Base-by-base conservation (phyloP, 2,329 filamentous ascomycete genomes). In the Neonectria neomacrospora region DNA sequence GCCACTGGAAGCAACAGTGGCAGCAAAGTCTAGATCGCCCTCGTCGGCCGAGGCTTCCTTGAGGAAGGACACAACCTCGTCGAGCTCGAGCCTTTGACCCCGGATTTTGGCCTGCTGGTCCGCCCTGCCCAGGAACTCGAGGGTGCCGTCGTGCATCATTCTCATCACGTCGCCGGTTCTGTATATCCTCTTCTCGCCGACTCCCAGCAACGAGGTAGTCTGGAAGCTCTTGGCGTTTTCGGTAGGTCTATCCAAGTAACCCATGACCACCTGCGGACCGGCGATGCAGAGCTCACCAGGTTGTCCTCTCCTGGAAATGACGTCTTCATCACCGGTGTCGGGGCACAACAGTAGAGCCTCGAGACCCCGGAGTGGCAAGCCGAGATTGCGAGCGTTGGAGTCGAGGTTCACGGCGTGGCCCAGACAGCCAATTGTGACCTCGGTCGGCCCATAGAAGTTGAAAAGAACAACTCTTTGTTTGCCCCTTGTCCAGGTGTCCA, bases 371-470 rank as follows among this genome's bases (percentile, higher is more conserved):
- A 41, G 37, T 5, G 37, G 37, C 37, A 41, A 41, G 2, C 37
- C 37, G n/a, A 41, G n/a, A 11, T 41, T 41, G 9, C 37, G 37
- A 11, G 37, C 37, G 37, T 67, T 69, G 6, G 68, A 67, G 22
- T 65, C 2, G 20, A 30, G 53, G n/a, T 50, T 39, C 9, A 70
- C 58, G 12, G 39, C 30, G 28, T 60, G 61, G 5, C 58, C 48
- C 4, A 62, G 34, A 45, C 86, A 86, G 34, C 88, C 88, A 61
- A 90, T 90, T 0, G 88, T 90, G 9, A 87, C 85, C 73, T 91
- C 88, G 1, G 88, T 90, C 1, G 88, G 88, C 2, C 88, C 88
- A 64, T 90, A 74, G 34, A 67, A 67, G 60, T 72, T 73, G 44
- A 67, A 53, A 7, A 74, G 63, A 12, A 34, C 55, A 22, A 30